A percentile compares a stretch with the other conserved stretches of the same genome.
Conservation (phyloP, 495 filamentous ascomycete genomes). For the Endocarpon pusillum region DNA sequence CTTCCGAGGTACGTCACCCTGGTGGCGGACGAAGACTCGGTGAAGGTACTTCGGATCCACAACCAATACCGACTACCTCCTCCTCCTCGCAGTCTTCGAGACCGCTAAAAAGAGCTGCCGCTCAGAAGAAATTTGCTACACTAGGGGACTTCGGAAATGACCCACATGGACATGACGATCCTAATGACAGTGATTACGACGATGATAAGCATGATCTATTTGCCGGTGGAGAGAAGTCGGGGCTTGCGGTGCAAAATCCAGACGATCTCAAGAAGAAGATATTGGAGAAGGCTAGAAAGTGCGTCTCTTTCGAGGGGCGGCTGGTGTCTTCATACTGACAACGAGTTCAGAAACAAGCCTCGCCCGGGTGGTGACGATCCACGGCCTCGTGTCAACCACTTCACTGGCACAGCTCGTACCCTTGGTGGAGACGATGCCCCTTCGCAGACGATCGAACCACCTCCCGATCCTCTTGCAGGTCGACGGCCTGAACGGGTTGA, state of each 20-base stretch:
- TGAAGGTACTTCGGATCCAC: slow-evolving; percentile 9
- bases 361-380: slow-evolving; percentile 39
- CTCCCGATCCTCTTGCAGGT: slow-evolving; percentile 24
- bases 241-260: slow-evolving; percentile 85
- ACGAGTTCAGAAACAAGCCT: slow-evolving; percentile 32
- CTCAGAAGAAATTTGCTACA: slow-evolving; percentile 39
- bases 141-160: slow-evolving; percentile 30
- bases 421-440: slow-evolving; percentile 81
- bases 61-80: slow-evolving; percentile 13
- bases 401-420: slow-evolving; percentile 68
- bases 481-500: slow-evolving; percentile 34
- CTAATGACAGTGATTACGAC: slow-evolving; percentile 42
- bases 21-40: slow-evolving; percentile 19
- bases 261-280: slow-evolving; percentile 58
- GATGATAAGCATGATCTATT: slow-evolving; percentile 65
- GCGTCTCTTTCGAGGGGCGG: slow-evolving; percentile 11
- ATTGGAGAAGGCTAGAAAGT: slow-evolving; percentile 68
- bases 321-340: not conserved
- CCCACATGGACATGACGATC: slow-evolving; percentile 39
- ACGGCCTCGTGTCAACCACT: slow-evolving; percentile 37
- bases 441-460: slow-evolving; percentile 52
- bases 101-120: slow-evolving; percentile 13
- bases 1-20: slow-evolving; percentile 1
- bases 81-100: slow-evolving; percentile 19
- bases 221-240: slow-evolving; percentile 92